These are phyloP conservation scores for Camptophora hylomeconis DNA, from an alignment of 2,329 filamentous ascomycete genomes.

Conservation along the genomic window DNA sequence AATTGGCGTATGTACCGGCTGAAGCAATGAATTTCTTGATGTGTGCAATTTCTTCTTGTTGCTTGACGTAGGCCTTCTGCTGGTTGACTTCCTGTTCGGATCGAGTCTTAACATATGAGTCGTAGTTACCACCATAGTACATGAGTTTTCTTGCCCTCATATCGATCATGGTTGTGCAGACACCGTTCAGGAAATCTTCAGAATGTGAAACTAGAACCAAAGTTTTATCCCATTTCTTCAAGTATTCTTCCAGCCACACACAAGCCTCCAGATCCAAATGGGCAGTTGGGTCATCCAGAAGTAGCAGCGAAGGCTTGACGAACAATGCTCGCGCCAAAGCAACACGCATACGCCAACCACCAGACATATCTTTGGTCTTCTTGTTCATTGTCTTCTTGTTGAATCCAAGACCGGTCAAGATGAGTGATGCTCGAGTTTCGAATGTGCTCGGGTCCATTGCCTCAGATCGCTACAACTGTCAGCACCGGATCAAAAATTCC, in stretches of 20 bases:
- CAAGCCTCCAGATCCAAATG: slow-evolving; percentile 99
- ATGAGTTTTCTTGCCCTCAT: slow-evolving; percentile 81
- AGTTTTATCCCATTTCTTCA: slow-evolving; percentile 99
- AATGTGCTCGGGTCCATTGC: slow-evolving; percentile 98
- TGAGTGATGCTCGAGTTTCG: slow-evolving; percentile 85
- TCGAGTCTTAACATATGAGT: slow-evolving; percentile 91
- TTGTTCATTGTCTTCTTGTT: slow-evolving; percentile 97
- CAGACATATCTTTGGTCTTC: slow-evolving; percentile 99
- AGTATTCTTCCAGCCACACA: slow-evolving; percentile 98
- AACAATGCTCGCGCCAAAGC: slow-evolving; percentile 95
- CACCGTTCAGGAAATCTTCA: slow-evolving; percentile 98
- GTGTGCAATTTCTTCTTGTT: slow-evolving; percentile 96
- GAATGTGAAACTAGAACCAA: slow-evolving; percentile 94
- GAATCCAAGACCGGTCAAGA: slow-evolving; percentile 96
- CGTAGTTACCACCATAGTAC: slow-evolving; percentile 99
- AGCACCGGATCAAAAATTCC: slow-evolving; percentile 11
- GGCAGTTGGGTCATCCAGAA: slow-evolving; percentile 95
- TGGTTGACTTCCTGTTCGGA: slow-evolving; percentile 93
- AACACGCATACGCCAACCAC: slow-evolving; percentile 99
- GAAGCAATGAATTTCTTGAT: slow-evolving; percentile 99
- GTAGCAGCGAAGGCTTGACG: slow-evolving; percentile 88
- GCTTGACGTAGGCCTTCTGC: slow-evolving; percentile 97
- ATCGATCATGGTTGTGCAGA: slow-evolving; percentile 96
- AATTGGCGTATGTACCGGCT: slow-evolving; percentile 98
- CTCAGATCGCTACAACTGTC: slow-evolving; percentile 67